Conservation (phyloP, 805 yeast species). For the Yarrowia yakushimensis region DNA sequence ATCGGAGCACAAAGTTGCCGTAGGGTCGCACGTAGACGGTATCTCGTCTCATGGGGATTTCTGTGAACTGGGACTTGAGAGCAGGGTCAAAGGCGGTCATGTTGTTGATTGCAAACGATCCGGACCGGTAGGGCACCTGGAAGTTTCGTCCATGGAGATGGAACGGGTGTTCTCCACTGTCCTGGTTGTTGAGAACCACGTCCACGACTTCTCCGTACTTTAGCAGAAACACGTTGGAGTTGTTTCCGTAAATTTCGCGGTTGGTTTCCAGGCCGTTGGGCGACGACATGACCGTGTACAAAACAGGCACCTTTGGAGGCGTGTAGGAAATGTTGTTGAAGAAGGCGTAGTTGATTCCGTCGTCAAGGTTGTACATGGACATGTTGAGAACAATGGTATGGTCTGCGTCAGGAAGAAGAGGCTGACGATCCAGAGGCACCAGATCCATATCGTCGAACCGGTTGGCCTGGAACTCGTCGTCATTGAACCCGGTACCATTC, state of each 20-base stretch:
- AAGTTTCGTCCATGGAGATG: slow-evolving; percentile 92
- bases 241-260: slow-evolving; percentile 47
- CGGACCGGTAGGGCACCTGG: slow-evolving; percentile 76
- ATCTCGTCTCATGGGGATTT: slow-evolving; percentile 78
- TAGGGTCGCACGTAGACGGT: slow-evolving; percentile 73
- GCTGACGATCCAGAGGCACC: slow-evolving; percentile 55
- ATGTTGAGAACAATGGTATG: slow-evolving; percentile 63
- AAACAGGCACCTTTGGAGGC: slow-evolving; percentile 27
- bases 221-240: slow-evolving; percentile 51
- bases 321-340: slow-evolving; percentile 33
- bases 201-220: slow-evolving; percentile 67
- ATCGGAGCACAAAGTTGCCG: slow-evolving; percentile 80
- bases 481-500: slow-evolving; percentile 14
- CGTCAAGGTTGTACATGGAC: slow-evolving; percentile 70
- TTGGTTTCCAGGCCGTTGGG: slow-evolving; percentile 30
- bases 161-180: slow-evolving; percentile 95
- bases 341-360: slow-evolving; percentile 85
- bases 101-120: slow-evolving; percentile 45
- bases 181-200: slow-evolving; percentile 77
- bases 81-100: slow-evolving; percentile 61
- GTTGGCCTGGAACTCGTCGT: slow-evolving; percentile 37
- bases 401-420: slow-evolving; percentile 62
- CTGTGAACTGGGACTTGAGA: slow-evolving; percentile 53
- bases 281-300: slow-evolving; percentile 26
- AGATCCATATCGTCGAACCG: slow-evolving; percentile 75